Evolutionary conservation across 179 eudicot genomes (phyloP).

Genomic region (Patellifolia procumbens): DNA sequence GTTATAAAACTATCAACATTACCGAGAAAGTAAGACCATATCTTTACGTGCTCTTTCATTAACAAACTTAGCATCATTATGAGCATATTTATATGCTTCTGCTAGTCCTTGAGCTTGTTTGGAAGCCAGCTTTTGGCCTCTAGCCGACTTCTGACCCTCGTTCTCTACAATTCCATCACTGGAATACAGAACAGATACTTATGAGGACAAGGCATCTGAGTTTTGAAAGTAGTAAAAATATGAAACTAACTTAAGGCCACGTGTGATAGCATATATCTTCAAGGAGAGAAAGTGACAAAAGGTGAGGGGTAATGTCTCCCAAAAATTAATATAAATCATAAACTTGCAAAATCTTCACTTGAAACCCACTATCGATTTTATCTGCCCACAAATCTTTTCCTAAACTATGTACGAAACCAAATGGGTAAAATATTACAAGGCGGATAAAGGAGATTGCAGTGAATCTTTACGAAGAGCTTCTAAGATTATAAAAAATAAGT

Average conservation of each 20-base stretch:
- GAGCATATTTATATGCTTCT: slow-evolving; percentile 69
- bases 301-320: no score
- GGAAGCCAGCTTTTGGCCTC: slow-evolving; percentile 35
- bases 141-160: slow-evolving; percentile 39
- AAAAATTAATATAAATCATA: no score
- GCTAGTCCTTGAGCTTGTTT: slow-evolving; percentile 58
- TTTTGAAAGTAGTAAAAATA: neutral
- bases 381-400: no score
- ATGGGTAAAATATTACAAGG: no score
- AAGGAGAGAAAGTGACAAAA: neutral
- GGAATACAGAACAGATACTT: slow-evolving; percentile 17
- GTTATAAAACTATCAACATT: slow-evolving; percentile 19
- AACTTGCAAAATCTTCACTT: no score
- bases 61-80: slow-evolving; percentile 83
- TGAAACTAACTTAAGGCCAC: neutral
- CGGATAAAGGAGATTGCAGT: neutral
- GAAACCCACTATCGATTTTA: no score
- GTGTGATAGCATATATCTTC: neutral
- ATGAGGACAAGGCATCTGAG: neutral
- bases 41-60: slow-evolving; percentile 92
- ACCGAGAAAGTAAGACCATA: slow-evolving; percentile 91
- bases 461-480: neutral
- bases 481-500: neutral
- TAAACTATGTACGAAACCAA: no score
- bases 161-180: slow-evolving; percentile 38